Conservation (phyloP, 306 rosid species). For the Casuarina glauca region DNA sequence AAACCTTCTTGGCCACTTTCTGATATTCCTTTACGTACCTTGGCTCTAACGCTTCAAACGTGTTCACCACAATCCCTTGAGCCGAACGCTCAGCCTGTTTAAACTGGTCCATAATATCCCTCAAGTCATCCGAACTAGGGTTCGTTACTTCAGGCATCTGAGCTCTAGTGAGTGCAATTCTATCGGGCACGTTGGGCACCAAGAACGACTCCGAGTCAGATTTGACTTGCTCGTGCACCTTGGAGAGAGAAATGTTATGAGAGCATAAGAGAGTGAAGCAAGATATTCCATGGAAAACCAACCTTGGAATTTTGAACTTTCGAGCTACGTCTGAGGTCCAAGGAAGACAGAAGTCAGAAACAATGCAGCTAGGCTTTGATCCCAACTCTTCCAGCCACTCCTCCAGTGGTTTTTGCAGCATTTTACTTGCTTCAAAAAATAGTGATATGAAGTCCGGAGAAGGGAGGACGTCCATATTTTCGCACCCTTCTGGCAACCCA, state of each 20-base stretch:
- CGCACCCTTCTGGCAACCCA: constrained; percentile 28
- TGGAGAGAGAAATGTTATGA: constrained; percentile 31
- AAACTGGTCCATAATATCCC: constrained; percentile 23
- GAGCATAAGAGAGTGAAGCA: constrained; percentile 27
- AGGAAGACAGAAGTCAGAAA: constrained; percentile 25
- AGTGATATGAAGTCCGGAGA: not conserved
- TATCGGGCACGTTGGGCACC: constrained; percentile 46
- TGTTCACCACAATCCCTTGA: constrained; percentile 52
- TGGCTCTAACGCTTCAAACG: constrained; percentile 60
- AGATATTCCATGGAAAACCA: constrained; percentile 22
- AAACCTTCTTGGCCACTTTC: constrained; percentile 27
- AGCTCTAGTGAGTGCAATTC: constrained; percentile 41
- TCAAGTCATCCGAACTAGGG: constrained; percentile 4
- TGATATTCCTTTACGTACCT: constrained; percentile 34
- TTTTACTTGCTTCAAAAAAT: constrained; percentile 10
- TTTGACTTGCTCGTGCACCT: constrained; percentile 31
- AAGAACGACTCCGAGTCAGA: constrained; percentile 40
- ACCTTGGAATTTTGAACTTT: constrained; percentile 28
- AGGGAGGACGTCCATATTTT: constrained; percentile 23
- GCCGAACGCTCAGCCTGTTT: constrained; percentile 40
- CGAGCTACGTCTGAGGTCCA: constrained; percentile 15
- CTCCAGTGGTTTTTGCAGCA: constrained; percentile 18
- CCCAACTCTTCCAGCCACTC: constrained; percentile 1
- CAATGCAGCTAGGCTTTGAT: constrained; percentile 29
- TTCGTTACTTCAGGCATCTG: constrained; percentile 22